Conservation (phyloP, 805 yeast genomes). For the Yarrowia sp. region DNA sequence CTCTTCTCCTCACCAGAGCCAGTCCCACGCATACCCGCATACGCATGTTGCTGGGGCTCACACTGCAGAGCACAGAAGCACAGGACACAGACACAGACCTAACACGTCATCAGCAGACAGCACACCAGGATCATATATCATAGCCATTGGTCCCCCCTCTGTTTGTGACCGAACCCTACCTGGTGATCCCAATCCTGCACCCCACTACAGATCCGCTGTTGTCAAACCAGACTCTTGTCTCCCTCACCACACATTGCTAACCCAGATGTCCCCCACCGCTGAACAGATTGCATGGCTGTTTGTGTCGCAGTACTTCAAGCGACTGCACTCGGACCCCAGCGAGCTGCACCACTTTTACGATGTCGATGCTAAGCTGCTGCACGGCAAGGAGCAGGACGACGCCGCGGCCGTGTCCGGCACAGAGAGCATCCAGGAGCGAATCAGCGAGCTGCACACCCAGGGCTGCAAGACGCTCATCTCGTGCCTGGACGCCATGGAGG, state of each 20-base stretch:
- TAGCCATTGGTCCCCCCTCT: too few species aligned
- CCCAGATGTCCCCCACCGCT: slow-evolving; percentile 26
- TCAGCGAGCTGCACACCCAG: slow-evolving; percentile 35
- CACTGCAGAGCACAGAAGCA: too few species aligned
- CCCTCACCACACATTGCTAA: not conserved
- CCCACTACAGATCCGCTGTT: not conserved
- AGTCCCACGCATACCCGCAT: not conserved
- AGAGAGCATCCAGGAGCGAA: slow-evolving; percentile 35
- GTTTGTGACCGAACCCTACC: too few species aligned
- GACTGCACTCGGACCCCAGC: slow-evolving; percentile 37
- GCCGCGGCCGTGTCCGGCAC: slow-evolving; percentile 35
- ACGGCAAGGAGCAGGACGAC: slow-evolving; percentile 41
- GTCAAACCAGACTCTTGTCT: too few species aligned
- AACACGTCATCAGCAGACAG: too few species aligned
- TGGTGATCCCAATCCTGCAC: not conserved
- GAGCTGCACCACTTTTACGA: slow-evolving; percentile 39
- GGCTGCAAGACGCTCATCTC: slow-evolving; percentile 41
- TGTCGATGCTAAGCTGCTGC: slow-evolving; percentile 37
- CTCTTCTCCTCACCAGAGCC: not conserved
- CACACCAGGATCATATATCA: too few species aligned
- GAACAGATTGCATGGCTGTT: slow-evolving; percentile 41
- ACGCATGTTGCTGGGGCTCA: not conserved
- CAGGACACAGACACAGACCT: not conserved
- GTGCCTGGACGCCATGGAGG: slow-evolving; percentile 40
- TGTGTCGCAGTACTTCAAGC: slow-evolving; percentile 41